Evolutionary conservation across 139 green algal genomes (phyloP), one percentile per base, ranked within the genome.

Genomic region (Chlorella sp.): DNA sequence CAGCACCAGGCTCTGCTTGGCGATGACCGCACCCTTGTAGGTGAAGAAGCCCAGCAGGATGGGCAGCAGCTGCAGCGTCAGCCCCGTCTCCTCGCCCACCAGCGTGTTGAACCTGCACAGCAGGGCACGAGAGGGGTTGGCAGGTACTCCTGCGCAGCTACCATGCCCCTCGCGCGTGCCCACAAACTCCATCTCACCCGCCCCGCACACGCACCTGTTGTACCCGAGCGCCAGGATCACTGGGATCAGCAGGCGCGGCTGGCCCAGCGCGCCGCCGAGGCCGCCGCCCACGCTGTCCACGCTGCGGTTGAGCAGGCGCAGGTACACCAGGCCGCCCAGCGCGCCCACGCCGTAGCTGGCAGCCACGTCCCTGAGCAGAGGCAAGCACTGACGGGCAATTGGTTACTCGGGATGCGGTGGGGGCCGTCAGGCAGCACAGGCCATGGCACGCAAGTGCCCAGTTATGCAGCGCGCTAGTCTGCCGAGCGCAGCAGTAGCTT

Each of bases 41-140:
- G 96, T 99, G 88, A 99, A 98, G 88, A 99, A 99, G 60, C 96
- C 96, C 38, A 96, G 79, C 41, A 99, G 92, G 88, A 98, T 97
- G 68, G 95, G 93, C 83, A 98, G 89, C 82, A 99, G 89, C 83
- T 98, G 78, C 78, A 99, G 89, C 0, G 87, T 87, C 28, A 98
- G 30, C 28, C 94, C 95, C 12, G 87, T 87, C 26, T 93, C 30
- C 2, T 92, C 91, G 6, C 89, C 93, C 62, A 93, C 87, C 62
- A 97, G 44, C 32, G 34, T 41, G 81, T 96, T 96, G 86, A 91
- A 97, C 65, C 92, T 92, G 69, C 64, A 74, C 25, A 25, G 44
- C 26, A 25, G 47, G 34, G 71, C 41, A 2, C 2, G 72, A n/a
- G 28, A 25, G 12, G 1, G 41, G 41, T 16, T 18, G 26, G 26